Evolutionary conservation across 1,284 basidiomycete genomes (phyloP), one percentile per base, ranked within the genome.

Genomic region (Volvariella surrecta): DNA sequence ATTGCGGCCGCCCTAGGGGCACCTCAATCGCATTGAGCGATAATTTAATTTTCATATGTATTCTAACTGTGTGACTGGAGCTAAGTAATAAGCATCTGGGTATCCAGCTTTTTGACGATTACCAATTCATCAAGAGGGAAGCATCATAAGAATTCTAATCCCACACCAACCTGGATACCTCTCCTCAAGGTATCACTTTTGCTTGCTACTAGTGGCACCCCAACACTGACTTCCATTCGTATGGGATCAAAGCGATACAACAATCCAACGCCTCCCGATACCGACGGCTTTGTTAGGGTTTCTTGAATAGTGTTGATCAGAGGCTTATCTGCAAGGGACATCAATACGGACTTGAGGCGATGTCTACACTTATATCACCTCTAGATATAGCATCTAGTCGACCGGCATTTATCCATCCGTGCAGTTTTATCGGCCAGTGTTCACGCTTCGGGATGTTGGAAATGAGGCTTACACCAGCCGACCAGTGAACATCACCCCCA

Each of bases 111-210:
- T 28, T 28, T 6, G 24, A 28, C 24, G 24, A 6, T 11, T 28
- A 28, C 11, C 13, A 10, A 19, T 38, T 37, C 30, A 17, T 32
- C 40, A 44, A n/a, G n/a, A n/a, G 11, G 10, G 42, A 21, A 17
- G n/a, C 4, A 50, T 60, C 67, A 87, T 56, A 88, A 54, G 58
- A 87, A 95, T 54, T 94, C 89, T 45, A 99, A 60, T 0, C 95
- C 96, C 48, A 99, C 79, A 2, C 96, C 95, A 18, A 97, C 76
- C 58, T 96, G 92, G 38, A 98, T 67, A 0, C 95, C 96, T 51
- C 82, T 82, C 44, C 85, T 72, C 39, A 71, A 59, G 1, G 82
- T 79, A 62, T 99, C 95, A 39, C 82, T 82, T 52, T 73, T 77
- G 38, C 80, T 79, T 1, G 82, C 82, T 0, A 86, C 74, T 1